phyloP scores from a whole-genome alignment of 2,329 filamentous ascomycete genomes.

The Pyricularia pennisetigena region DNA sequence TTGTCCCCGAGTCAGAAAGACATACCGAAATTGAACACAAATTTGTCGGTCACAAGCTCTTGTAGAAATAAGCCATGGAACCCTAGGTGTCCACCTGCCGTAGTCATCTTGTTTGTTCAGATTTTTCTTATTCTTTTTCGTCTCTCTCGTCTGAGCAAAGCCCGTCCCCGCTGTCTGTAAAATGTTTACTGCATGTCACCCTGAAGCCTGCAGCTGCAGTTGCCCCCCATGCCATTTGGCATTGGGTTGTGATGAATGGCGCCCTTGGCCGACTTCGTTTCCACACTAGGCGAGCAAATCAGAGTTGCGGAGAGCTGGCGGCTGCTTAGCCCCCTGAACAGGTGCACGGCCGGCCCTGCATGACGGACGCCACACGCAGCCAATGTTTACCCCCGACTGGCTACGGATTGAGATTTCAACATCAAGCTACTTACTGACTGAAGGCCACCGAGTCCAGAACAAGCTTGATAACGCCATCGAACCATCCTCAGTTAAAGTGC shows the following conservation, averaged over 20 bases:
- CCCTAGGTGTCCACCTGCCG: background rate
- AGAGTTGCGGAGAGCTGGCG: background rate
- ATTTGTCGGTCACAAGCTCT: background rate
- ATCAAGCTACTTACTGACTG: background rate
- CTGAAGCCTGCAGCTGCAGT: slow-evolving; percentile 15
- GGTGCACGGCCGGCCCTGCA: slow-evolving; percentile 3
- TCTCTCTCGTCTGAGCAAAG: background rate
- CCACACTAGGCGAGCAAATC: background rate
- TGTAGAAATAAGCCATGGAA: background rate
- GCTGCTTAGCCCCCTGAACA: background rate
- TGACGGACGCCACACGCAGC: slow-evolving; percentile 1
- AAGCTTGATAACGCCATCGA: background rate
- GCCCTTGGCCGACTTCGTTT: background rate
- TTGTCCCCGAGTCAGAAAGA: background rate
- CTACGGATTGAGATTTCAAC: background rate
- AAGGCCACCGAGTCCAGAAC: background rate
- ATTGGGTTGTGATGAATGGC: background rate
- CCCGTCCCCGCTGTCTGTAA: background rate
- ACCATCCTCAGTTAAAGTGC: background rate
- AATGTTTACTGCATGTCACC: slow-evolving; percentile 9
- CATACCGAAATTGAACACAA: background rate
- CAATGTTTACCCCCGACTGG: background rate
- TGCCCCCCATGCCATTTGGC: background rate
- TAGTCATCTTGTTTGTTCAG: background rate
- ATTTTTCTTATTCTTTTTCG: background rate